Evolutionary conservation across 257 asterid genomes (phyloP).

Genomic region (Schizonepeta tenuifolia): DNA sequence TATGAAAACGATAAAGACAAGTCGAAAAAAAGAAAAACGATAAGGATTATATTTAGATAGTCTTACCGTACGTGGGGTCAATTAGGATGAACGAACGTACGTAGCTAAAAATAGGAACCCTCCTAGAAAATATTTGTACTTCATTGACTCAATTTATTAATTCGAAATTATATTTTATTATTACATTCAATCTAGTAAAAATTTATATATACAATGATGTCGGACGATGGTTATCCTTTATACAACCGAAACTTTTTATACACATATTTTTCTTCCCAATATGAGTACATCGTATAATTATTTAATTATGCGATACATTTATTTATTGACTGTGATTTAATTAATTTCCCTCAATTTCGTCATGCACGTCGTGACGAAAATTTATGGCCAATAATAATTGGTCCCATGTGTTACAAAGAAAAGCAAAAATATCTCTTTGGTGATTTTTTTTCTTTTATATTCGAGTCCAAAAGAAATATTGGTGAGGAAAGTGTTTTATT

Average conservation of each 20-base stretch:
- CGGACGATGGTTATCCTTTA: not conserved
- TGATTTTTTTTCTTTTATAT: not conserved
- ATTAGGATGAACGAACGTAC: conserved; percentile 8
- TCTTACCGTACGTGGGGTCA: conserved; percentile 15
- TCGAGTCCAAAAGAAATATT: not conserved
- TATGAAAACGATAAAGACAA: conserved; percentile 12
- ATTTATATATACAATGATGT: not conserved
- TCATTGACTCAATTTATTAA: too few relatives aligned
- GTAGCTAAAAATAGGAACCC: not conserved
- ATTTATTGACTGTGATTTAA: not conserved
- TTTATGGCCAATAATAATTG: not conserved
- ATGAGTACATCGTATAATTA: not conserved
- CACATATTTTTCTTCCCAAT: not conserved
- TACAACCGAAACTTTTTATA: not conserved
- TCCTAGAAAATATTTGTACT: too few relatives aligned
- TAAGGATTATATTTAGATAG: not conserved
- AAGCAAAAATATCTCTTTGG: not conserved
- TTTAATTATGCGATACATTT: not conserved
- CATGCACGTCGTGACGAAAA: not conserved
- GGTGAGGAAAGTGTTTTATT: not conserved
- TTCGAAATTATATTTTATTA: too few relatives aligned
- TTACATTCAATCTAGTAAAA: not conserved
- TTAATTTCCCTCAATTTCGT: not conserved
- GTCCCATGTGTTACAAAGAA: not conserved
- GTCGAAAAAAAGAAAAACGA: too few relatives aligned